Base-by-base conservation (phyloP, 345 rosid genomes). In the Draba incana region DNA sequence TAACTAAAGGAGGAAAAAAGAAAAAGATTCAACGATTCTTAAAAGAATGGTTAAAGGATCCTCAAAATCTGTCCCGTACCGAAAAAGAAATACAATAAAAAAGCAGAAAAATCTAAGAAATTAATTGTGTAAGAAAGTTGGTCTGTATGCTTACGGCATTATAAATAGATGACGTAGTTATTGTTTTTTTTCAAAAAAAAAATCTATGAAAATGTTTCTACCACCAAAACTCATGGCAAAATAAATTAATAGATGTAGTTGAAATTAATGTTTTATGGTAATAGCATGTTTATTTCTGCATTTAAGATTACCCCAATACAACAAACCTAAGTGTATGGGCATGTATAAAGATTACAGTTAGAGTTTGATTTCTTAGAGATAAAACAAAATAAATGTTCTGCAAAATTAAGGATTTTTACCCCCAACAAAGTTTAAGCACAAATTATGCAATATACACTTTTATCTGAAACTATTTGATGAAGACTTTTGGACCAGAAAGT, bases 1-100 rank as follows among this genome's bases (percentile, higher is more conserved):
- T 64, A 49, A 65, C 66, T 57, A 57, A 73, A 66, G 41, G 48
- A 50, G 27, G 64, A 9, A 15, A 71, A 61, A 52, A 48, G 5
- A 49, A 57, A 66, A 56, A 47, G 35, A 55, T 66, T 59, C 42
- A 73, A 51, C 35, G 31, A 59, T 74, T 67, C 73, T 74, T 45
- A 33, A 25, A 66, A 74, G 68, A 74, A 67, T 67, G 63, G 72
- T 60, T 74, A 67, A 74, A 74, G 69, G 78, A 67, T 74, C 57
- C 78, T 74, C 69, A 61, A 68, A 74, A 68, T 68, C 58, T 74
- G 78, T 61, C 73, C 69, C 69, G 73, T 74, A 53, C 64, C 68
- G 27, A 27, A 60, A 74, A 74, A 60, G 49, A 66, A 52, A 54
- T 12, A 8, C 37, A 33, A 33, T 33, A 12, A 42, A 5, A 25